Base-by-base conservation (phyloP, 1,284 basidiomycete species). In the Marasmius sp. region DNA sequence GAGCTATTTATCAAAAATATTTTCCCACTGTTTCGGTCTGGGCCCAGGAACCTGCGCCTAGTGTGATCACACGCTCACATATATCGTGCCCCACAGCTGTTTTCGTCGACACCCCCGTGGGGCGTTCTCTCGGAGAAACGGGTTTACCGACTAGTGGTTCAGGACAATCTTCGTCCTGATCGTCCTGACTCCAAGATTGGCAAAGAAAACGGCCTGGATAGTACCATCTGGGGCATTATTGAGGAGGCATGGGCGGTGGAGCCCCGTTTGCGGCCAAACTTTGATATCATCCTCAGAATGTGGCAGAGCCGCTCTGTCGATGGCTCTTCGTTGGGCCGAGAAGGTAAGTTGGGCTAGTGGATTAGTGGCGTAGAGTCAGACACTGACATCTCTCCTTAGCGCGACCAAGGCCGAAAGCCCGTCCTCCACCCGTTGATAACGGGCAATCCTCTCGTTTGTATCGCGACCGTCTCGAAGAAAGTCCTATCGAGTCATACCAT, bases 161-260 rank as follows among this genome's bases (percentile, higher is more conserved):
- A 62, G 47, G 60, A 70, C 54, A 62, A 69, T 55, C 62, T 58
- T 14, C 68, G 69, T 18, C 70, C 70, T 22, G 70, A 71, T 47
- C 66, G 68, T 20, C 69, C 69, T 11, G 68, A 68, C 43, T 60
- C 65, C 37, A 61, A 53, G 33, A 57, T 62, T 8, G 49, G 37
- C 38, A 27, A 47, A 6, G 36, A 59, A 11, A 41, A 49, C 12
- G 70, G 68, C 12, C 39, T 71, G 16, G 66, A 64, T 6, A 64
- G 67, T 49, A 52, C 58, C 36, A 65, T 67, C 3, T 71, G 70
- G 70, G 65, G 64, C 1, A 52, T 70, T 11, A 64, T 71, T 52
- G 70, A 71, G 56, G 67, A 68, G 56, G 62, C 67, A 9, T 71
- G 70, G 70, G 63, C 67, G 52, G 61, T 61, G 18, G 66, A 67